These are phyloP conservation scores for Dunaliella sp. DNA, from an alignment of 139 green algal species.

Conservation along the genomic window DNA sequence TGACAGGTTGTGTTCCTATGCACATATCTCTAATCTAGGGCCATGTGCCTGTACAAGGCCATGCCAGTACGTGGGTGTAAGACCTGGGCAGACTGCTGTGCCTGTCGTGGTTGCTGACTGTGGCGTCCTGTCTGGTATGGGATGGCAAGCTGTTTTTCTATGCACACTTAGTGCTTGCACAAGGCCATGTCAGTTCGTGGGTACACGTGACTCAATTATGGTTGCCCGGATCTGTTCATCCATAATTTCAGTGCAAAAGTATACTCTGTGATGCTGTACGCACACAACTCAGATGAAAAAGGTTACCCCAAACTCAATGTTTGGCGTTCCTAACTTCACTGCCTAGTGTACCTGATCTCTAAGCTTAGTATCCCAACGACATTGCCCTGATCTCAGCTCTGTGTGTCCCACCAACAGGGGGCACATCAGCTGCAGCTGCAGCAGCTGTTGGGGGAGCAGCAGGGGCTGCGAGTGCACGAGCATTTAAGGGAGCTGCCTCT, in stretches of 20 bases:
- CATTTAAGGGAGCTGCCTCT: background rate
- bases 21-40: background rate
- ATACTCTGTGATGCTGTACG: background rate
- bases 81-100: too few relatives aligned
- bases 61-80: too few relatives aligned
- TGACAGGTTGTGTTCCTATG: too few relatives aligned
- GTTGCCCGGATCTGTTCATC: too few relatives aligned
- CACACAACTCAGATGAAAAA: too few relatives aligned
- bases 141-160: background rate
- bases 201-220: too few relatives aligned
- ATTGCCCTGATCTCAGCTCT: background rate
- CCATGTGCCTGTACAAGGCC: background rate
- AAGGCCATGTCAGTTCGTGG: too few relatives aligned
- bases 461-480: background rate
- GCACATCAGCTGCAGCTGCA: background rate
- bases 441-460: background rate
- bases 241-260: too few relatives aligned
- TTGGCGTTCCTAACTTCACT: too few relatives aligned
- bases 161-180: background rate
- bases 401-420: background rate
- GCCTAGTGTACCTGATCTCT: background rate
- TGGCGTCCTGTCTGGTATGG: conserved; percentile 19
- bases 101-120: conserved; percentile 67
- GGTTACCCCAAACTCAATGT: too few relatives aligned
- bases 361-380: background rate